Evolutionary conservation across 192 early-diverging fungal species (phyloP).

Genomic region (Rhizophagus prolifer): DNA sequence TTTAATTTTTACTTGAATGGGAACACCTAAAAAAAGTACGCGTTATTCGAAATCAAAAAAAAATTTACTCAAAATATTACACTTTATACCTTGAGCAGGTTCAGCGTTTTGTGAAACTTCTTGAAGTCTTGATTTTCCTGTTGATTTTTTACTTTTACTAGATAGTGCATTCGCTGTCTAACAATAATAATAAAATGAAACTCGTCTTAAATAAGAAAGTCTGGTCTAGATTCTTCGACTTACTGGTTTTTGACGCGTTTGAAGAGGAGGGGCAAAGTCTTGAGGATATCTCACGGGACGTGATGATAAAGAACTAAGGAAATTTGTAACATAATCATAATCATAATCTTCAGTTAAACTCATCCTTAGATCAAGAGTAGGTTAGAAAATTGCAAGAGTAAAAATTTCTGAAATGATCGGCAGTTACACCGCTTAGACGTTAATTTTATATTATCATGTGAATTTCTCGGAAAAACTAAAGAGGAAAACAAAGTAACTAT

Average conservation of each 20-base stretch:
- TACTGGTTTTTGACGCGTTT: conserved; percentile 18
- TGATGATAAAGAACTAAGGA: conserved; percentile 8
- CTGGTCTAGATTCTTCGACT: not conserved
- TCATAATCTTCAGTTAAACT: conserved; percentile 22
- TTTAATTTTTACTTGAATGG: conserved; percentile 44
- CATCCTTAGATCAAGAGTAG: not conserved
- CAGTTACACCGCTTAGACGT: too few relatives aligned
- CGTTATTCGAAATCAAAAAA: not conserved
- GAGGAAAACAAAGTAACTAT: too few relatives aligned
- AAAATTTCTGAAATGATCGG: too few relatives aligned
- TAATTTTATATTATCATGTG: too few relatives aligned
- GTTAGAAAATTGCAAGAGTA: too few relatives aligned
- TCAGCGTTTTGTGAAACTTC: not conserved
- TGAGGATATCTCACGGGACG: conserved; percentile 23
- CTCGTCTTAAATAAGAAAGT: not conserved
- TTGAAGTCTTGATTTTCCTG: conserved; percentile 14
- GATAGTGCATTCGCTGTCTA: not conserved
- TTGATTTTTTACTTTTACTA: not conserved
- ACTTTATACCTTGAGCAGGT: not conserved
- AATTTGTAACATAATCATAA: conserved; percentile 19
- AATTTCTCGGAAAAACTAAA: too few relatives aligned
- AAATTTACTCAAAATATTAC: not conserved
- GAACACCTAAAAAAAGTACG: not conserved
- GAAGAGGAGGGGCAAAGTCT: conserved; percentile 26
- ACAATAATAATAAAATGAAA: not conserved